Percentiles rank a stretch among this genome's conserved stretches.
phyloP scores from a whole-genome alignment of 1,284 basidiomycete species.

The Tilletiopsis washingtonensis region DNA sequence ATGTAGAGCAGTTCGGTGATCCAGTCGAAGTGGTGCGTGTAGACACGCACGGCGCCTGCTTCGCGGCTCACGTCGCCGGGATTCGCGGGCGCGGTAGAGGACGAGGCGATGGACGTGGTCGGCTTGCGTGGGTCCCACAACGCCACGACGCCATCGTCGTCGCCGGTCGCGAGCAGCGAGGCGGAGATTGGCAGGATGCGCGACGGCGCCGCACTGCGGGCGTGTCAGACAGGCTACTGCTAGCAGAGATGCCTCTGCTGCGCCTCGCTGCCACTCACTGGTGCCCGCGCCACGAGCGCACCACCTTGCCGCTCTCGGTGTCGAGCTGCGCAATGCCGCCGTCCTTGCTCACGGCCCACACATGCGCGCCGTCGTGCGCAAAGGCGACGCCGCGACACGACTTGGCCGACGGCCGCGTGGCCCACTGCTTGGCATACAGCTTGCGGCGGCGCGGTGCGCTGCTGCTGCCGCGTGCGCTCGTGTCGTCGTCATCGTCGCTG shows the following conservation, averaged over 20 bases:
- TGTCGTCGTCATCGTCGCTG: slow-evolving; percentile 1
- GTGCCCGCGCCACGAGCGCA: slow-evolving; percentile 63
- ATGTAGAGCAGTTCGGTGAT: slow-evolving; percentile 83
- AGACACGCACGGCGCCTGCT: slow-evolving; percentile 53
- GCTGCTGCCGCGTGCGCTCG: not conserved
- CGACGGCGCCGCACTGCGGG: slow-evolving; percentile 26
- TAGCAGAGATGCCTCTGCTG: slow-evolving; percentile 42
- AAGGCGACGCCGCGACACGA: slow-evolving; percentile 34
- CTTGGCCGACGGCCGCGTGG: slow-evolving; percentile 24
- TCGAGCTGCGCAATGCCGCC: slow-evolving; percentile 58
- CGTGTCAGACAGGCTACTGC: not conserved
- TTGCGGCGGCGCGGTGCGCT: not conserved
- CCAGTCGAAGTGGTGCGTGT: slow-evolving; percentile 87
- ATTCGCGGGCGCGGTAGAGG: slow-evolving; percentile 1
- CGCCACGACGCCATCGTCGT: slow-evolving; percentile 89
- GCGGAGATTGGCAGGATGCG: slow-evolving; percentile 62
- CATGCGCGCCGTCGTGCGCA: slow-evolving; percentile 3
- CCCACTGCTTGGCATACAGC: slow-evolving; percentile 24
- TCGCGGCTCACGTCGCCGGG: slow-evolving; percentile 4
- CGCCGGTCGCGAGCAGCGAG: slow-evolving; percentile 71
- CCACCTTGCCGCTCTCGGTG: slow-evolving; percentile 56
- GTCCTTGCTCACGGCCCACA: slow-evolving; percentile 78
- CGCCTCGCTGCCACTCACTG: slow-evolving; percentile 54
- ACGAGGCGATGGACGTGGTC: not conserved
- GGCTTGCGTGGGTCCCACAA: slow-evolving; percentile 76